Evolutionary conservation across 2,329 filamentous ascomycete species (phyloP).

Genomic region (Fusarium pseudograminearum): DNA sequence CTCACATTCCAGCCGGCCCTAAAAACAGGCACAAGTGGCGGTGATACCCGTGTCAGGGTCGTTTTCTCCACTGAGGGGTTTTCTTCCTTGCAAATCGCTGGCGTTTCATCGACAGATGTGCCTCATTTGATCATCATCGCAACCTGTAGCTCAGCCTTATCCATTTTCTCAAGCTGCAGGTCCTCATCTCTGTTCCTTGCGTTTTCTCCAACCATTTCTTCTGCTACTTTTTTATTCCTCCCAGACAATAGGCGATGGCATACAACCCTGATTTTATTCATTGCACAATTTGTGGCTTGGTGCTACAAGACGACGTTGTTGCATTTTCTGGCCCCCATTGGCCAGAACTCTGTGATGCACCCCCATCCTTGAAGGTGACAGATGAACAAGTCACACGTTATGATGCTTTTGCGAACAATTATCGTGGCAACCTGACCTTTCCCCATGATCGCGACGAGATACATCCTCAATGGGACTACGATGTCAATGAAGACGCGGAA

Average conservation of each 20-base stretch:
- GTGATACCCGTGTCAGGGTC: not conserved
- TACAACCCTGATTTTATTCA: not conserved
- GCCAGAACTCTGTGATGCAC: not conserved
- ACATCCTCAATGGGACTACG: not conserved
- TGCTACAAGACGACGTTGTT: not conserved
- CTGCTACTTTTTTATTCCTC: not conserved
- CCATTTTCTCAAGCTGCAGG: not conserved
- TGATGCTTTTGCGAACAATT: not conserved
- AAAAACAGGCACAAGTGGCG: not conserved
- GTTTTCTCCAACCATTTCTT: no score
- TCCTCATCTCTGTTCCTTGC: no score
- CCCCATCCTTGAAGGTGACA: not conserved
- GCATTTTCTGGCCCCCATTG: not conserved
- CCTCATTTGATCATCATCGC: not conserved
- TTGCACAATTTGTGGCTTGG: slow-evolving; percentile 17
- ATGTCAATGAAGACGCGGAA: not conserved
- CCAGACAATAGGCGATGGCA: not conserved
- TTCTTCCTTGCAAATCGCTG: not conserved
- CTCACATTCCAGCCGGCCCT: not conserved
- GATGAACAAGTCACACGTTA: not conserved
- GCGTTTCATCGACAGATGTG: not conserved
- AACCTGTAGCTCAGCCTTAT: not conserved
- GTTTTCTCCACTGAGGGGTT: not conserved
- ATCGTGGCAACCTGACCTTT: not conserved
- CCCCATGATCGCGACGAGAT: not conserved